Evolutionary conservation across 2,329 filamentous ascomycete species (phyloP).

Genomic region (Sclerotinia nivalis): DNA sequence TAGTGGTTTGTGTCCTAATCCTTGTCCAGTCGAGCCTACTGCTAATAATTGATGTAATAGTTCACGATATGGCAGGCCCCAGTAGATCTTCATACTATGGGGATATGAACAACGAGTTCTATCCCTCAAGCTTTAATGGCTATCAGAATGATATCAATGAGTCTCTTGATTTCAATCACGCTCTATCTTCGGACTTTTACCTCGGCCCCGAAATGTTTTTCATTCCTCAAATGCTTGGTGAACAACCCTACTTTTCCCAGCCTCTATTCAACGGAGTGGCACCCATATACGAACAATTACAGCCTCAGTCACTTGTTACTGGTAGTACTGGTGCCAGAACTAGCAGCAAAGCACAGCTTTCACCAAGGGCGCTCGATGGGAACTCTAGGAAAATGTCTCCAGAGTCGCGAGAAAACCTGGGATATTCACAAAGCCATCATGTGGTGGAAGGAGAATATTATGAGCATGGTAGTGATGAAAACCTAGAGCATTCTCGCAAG

Average conservation of each 20-base stretch:
- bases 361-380: background rate
- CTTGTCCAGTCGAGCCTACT: background rate
- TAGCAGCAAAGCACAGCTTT: background rate
- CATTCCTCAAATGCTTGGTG: conserved; percentile 6
- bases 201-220: conserved; percentile 12
- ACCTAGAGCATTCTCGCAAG: conserved; percentile 1
- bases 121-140: background rate
- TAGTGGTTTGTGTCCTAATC: background rate
- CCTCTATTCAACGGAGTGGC: background rate
- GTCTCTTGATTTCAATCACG: background rate
- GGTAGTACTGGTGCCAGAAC: background rate
- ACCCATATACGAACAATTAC: background rate
- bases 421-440: background rate
- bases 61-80: conserved; percentile 2
- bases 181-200: conserved; percentile 9
- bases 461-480: background rate
- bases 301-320: background rate
- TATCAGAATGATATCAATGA: conserved; percentile 7
- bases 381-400: background rate
- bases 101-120: conserved; percentile 13
- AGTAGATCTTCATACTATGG: conserved; percentile 3
- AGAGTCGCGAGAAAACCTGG: background rate
- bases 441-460: background rate
- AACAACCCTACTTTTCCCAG: background rate
- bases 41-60: background rate